phyloP scores from a whole-genome alignment of 768 basidiomycete species.

The Russula olivacea region DNA sequence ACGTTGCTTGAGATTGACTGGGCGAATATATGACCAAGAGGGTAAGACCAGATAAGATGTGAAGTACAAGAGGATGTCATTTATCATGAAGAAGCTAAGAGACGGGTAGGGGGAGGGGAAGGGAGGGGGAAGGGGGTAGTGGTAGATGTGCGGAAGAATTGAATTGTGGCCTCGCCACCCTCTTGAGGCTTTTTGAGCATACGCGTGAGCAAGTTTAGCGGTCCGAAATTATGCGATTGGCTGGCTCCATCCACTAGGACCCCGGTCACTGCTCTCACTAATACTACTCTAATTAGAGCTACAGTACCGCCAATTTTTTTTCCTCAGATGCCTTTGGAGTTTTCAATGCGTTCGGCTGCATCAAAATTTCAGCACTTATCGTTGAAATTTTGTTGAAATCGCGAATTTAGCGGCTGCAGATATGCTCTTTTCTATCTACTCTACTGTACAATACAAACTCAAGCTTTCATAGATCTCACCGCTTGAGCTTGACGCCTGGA shows the following conservation, averaged over 20 bases:
- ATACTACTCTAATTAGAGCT: no score
- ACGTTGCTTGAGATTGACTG: neutral
- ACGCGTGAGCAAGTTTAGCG: conserved; percentile 22
- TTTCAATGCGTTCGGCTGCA: no score
- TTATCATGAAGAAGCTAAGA: neutral
- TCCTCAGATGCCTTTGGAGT: no score
- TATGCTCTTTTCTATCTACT: no score
- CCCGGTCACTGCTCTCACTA: conserved; percentile 4
- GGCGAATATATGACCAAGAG: neutral
- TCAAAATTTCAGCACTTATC: no score
- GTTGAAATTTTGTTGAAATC: no score
- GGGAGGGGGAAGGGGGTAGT: neutral
- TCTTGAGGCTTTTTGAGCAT: conserved; percentile 2
- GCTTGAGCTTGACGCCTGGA: conserved; percentile 37
- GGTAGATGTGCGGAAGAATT: neutral
- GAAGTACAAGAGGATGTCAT: neutral
- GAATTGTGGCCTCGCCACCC: neutral
- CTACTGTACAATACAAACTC: neutral
- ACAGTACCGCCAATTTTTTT: no score
- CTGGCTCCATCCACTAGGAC: neutral
- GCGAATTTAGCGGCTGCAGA: no score
- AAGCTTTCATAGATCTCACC: neutral
- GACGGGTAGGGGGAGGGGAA: neutral
- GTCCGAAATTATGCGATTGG: conserved; percentile 26
- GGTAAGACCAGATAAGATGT: neutral